Conservation (phyloP, 31 red algal genomes). For the Endocladia muricata region DNA sequence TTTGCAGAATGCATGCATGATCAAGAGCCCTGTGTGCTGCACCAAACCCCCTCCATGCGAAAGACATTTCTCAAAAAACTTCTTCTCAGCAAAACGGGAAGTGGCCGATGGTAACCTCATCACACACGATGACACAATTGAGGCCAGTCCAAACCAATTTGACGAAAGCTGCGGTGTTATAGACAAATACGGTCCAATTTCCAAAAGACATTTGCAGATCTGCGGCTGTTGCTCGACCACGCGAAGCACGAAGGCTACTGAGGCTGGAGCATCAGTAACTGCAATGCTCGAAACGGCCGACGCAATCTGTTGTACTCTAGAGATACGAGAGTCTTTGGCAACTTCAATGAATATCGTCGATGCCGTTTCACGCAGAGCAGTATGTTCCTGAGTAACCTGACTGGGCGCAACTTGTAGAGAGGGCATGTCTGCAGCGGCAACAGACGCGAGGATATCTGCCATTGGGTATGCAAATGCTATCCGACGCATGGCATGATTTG, state of each 20-base stretch:
- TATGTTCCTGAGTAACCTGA: conserved; percentile 13
- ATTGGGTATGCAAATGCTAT: conserved; percentile 21
- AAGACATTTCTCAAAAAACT: conserved; percentile 37
- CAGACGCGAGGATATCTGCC: conserved; percentile 5
- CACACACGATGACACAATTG: conserved; percentile 6
- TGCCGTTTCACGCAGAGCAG: background rate
- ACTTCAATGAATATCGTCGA: conserved; percentile 19
- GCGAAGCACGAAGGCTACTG: conserved; percentile 16
- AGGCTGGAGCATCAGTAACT: background rate
- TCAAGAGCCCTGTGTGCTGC: conserved; percentile 2
- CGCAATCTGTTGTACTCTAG: background rate
- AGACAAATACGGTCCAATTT: background rate
- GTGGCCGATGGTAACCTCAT: background rate
- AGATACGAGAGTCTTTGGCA: conserved; percentile 17
- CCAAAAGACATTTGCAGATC: background rate
- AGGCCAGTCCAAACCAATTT: conserved; percentile 1
- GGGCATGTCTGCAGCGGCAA: conserved; percentile 33
- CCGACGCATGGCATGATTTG: background rate
- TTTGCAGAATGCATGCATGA: conserved; percentile 24
- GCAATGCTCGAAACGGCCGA: background rate
- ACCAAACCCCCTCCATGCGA: conserved; percentile 1
- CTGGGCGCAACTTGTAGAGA: background rate
- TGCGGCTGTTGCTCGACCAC: conserved; percentile 27
- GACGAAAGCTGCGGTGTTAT: conserved; percentile 6
- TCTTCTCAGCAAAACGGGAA: background rate